Conservation (phyloP, 2,329 filamentous ascomycete genomes). For the Cadophora malorum region DNA sequence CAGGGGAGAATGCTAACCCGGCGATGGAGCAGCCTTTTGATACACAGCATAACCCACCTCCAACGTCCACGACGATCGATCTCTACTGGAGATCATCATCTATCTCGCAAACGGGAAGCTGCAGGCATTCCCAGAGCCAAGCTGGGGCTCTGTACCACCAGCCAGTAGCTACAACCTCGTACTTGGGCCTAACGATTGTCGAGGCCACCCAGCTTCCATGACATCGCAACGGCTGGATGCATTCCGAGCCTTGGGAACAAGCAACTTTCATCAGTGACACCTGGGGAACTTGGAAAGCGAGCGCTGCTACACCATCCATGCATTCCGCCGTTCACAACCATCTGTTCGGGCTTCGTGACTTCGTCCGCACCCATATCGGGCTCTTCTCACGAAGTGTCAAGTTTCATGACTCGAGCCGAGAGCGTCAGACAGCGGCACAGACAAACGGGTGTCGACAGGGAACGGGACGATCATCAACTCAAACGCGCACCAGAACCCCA, state of each 20-base stretch:
- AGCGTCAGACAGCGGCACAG: conserved; percentile 27
- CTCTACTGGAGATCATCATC: conserved; percentile 21
- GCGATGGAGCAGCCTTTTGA: background rate
- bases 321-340: conserved; percentile 24
- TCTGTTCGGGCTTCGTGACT: conserved; percentile 22
- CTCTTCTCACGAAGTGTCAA: conserved; percentile 30
- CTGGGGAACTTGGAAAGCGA: background rate
- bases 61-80: conserved; percentile 24
- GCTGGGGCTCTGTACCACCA: background rate
- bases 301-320: conserved; percentile 14
- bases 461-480: conserved; percentile 18
- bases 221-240: conserved; percentile 18
- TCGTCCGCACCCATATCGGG: conserved; percentile 25
- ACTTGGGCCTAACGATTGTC: background rate
- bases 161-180: background rate
- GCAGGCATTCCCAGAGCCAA: conserved; percentile 3
- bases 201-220: conserved; percentile 7
- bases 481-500: conserved; percentile 10
- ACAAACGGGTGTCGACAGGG: conserved; percentile 22
- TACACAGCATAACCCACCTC: conserved; percentile 8
- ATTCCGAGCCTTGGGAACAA: conserved; percentile 8
- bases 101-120: conserved; percentile 25
- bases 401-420: conserved; percentile 34
- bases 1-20: background rate
- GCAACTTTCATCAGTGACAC: conserved; percentile 21